These are phyloP conservation scores for Paxillus rubicundulus DNA, from an alignment of 768 basidiomycete genomes.

Conservation along the genomic window DNA sequence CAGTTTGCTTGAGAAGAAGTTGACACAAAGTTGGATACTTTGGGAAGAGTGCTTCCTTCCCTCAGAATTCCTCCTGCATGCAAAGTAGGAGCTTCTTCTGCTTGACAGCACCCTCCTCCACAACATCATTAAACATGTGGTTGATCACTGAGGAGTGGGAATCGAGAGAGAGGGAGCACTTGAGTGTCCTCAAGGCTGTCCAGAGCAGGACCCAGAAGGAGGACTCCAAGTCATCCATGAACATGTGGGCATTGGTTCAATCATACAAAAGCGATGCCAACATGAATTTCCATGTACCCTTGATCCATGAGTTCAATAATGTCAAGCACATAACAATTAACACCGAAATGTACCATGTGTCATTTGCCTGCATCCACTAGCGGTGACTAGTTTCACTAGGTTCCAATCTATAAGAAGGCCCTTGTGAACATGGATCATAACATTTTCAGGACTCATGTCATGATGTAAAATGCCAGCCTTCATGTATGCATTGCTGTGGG, in stretches of 20 bases:
- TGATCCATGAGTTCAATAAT: not conserved
- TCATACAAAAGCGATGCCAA: not conserved
- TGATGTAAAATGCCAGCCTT: not conserved
- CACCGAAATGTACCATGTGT: not conserved
- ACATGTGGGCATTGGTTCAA: not conserved
- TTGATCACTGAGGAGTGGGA: not conserved
- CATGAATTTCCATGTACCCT: constrained; percentile 7
- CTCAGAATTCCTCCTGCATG: too few species aligned
- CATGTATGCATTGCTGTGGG: not conserved
- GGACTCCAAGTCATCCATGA: constrained; percentile 1
- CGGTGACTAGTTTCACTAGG: not conserved
- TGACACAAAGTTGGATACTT: too few species aligned
- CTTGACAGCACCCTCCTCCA: too few species aligned
- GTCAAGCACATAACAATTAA: not conserved
- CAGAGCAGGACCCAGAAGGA: constrained; percentile 1
- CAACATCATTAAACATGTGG: too few species aligned
- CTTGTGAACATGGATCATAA: not conserved
- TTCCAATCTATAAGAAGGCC: constrained; percentile 5
- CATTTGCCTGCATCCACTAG: not conserved
- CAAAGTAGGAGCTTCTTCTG: too few species aligned
- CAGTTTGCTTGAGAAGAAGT: too few species aligned
- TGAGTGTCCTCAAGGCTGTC: not conserved
- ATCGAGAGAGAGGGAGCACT: not conserved
- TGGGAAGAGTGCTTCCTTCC: too few species aligned
- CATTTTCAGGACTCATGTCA: not conserved